These are phyloP conservation scores for Teratosphaeria pseudoeucalypti DNA, from an alignment of 2,329 filamentous ascomycete species.

Conservation along the genomic window DNA sequence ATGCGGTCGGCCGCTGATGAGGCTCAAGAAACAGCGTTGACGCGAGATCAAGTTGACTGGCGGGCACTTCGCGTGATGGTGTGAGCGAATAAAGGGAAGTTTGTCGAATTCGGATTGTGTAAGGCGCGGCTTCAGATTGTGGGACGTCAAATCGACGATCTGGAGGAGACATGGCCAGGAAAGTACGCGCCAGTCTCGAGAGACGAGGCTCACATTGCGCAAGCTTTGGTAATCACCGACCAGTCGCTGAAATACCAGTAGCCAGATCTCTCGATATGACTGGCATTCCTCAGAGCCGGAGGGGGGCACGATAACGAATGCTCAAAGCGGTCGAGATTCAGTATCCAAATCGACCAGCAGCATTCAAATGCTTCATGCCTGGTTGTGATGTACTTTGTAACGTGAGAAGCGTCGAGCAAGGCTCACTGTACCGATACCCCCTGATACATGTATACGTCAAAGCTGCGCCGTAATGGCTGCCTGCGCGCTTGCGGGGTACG, in stretches of 20 bases:
- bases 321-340: no score
- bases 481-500: no score
- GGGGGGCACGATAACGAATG: no score
- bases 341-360: not conserved
- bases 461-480: no score
- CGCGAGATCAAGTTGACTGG: conserved; percentile 4
- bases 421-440: no score
- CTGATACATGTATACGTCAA: no score
- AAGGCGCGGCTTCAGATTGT: conserved; percentile 5
- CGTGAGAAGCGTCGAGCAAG: no score
- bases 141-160: conserved; percentile 6
- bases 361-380: no score
- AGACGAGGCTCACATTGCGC: conserved; percentile 2
- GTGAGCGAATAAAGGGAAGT: conserved; percentile 1
- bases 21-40: conserved; percentile 5
- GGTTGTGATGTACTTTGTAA: no score
- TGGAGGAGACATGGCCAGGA: conserved; percentile 3
- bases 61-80: conserved; percentile 1
- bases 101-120: not conserved
- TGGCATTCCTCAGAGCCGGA: not conserved
- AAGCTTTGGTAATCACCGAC: conserved; percentile 2
- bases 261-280: conserved; percentile 1
- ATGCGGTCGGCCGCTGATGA: conserved; percentile 1
- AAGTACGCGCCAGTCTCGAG: conserved; percentile 2
- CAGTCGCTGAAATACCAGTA: conserved; percentile 4